Evolutionary conservation across 2,329 filamentous ascomycete genomes (phyloP).

Genomic region (Colletotrichum noveboracense): DNA sequence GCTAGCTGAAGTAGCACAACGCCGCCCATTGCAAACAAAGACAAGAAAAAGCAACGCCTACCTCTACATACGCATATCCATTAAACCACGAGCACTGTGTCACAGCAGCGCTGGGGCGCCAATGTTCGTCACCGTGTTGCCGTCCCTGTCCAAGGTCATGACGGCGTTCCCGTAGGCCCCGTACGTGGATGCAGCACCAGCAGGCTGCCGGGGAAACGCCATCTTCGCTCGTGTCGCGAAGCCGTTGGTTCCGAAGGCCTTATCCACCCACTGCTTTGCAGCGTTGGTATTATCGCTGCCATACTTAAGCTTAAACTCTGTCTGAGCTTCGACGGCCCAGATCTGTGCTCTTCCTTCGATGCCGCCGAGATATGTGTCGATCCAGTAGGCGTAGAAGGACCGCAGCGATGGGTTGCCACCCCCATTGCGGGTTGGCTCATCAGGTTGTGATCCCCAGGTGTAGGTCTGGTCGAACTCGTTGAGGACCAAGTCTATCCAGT

Average conservation of each 20-base stretch:
- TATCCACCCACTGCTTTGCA: neutral
- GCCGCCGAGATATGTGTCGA: neutral
- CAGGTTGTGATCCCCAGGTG: neutral
- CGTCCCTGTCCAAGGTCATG: neutral
- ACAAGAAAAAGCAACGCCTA: neutral
- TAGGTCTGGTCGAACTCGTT: constrained; percentile 1
- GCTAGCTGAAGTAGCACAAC: neutral
- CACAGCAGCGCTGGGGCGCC: neutral
- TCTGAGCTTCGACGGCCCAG: neutral
- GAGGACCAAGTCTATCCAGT: constrained; percentile 2
- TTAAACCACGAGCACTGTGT: neutral
- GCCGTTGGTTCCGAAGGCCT: neutral
- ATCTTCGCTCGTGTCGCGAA: neutral
- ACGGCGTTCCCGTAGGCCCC: neutral
- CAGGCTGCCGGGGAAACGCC: neutral
- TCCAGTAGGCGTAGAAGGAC: neutral
- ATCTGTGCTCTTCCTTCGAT: neutral
- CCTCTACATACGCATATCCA: no score
- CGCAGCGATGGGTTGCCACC: neutral
- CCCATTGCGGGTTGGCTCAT: neutral
- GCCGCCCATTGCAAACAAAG: neutral
- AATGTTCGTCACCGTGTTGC: neutral
- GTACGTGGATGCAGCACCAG: neutral
- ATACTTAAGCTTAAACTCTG: neutral
- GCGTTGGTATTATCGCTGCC: neutral